Evolutionary conservation across 2,329 filamentous ascomycete species (phyloP), one percentile per base, ranked within the genome.

Genomic region (Fusarium austroafricanum): DNA sequence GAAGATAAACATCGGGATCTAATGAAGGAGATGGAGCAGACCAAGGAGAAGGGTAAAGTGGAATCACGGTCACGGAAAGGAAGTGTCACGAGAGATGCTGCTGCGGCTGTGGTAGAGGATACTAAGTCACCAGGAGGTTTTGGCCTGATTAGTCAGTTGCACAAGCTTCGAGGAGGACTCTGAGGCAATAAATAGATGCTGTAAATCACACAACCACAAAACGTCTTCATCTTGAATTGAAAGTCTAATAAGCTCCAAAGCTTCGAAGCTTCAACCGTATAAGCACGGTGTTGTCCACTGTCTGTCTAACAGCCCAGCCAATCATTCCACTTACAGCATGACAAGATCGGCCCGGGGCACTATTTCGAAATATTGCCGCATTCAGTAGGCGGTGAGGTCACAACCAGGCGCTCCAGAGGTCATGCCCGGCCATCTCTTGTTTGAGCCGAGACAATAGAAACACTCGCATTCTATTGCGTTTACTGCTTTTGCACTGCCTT

Each of bases 1-100:
- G 94, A 97, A 75, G 95, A 97, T 68, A 83, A 83, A 58, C 86
- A 86, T 67, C 80, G 81, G 68, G 85, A 86, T 58, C 73, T 89
- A 56, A 72, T 87, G 71, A 80, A 79, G 67, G 86, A 87, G 71
- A 77, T 83, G 69, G 85, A 87, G 58, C 80, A 81, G 72, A 70
- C 68, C 47, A 80, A 72, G 54, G 78, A 78, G 65, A 78, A 80
- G 54, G 71, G 75, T 40, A 76, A 70, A 70, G 69, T 61, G 44
- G 79, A 77, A 61, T 76, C 75, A 61, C 76, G 73, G 72, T 62
- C 77, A 66, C 74, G 78, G 72, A 80, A 80, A 68, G 76, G 77
- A 33, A 79, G 75, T 56, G 67, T 73, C 35, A 67, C 71, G 26
- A 72, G 72, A 60, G 75, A 76, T 57, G 71, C 66, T 21, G 71